phyloP scores from a whole-genome alignment of 768 basidiomycete species.

The Suillus decipiens region DNA sequence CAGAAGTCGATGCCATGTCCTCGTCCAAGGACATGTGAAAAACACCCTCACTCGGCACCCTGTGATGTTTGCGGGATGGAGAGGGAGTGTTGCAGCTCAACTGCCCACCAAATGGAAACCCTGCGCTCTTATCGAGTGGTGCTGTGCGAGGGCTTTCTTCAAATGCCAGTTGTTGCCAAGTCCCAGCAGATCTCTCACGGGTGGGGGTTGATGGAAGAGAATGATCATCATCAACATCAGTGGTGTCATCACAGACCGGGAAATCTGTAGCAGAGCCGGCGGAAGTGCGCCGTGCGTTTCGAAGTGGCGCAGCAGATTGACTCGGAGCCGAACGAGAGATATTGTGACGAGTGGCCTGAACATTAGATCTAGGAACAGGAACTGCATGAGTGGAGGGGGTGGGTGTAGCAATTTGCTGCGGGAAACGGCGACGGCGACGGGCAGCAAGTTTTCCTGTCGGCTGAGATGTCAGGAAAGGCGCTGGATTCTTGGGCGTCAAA shows the following conservation, averaged over 20 bases:
- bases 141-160: conserved; percentile 53
- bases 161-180: conserved; percentile 37
- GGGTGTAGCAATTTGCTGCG: conserved; percentile 35
- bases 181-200: conserved; percentile 37
- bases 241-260: conserved; percentile 75
- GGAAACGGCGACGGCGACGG: conserved; percentile 51
- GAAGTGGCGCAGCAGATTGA: conserved; percentile 37
- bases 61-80: conserved; percentile 47
- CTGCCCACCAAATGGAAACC: conserved; percentile 42
- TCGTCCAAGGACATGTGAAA: conserved; percentile 78
- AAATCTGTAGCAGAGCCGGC: conserved; percentile 43
- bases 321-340: conserved; percentile 57
- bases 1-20: conserved; percentile 46
- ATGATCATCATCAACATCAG: conserved; percentile 45
- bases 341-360: conserved; percentile 23
- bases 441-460: conserved; percentile 61
- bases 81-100: conserved; percentile 37
- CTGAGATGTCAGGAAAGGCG: conserved; percentile 44
- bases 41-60: conserved; percentile 73
- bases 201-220: conserved; percentile 57
- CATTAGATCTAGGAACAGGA: conserved; percentile 45
- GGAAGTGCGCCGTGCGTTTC: conserved; percentile 34
- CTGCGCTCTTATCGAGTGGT: conserved; percentile 40
- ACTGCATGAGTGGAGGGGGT: conserved; percentile 45
- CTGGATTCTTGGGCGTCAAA: conserved; percentile 21